phyloP scores from a whole-genome alignment of 2,329 filamentous ascomycete species.

The Ceratocystis variospora region DNA sequence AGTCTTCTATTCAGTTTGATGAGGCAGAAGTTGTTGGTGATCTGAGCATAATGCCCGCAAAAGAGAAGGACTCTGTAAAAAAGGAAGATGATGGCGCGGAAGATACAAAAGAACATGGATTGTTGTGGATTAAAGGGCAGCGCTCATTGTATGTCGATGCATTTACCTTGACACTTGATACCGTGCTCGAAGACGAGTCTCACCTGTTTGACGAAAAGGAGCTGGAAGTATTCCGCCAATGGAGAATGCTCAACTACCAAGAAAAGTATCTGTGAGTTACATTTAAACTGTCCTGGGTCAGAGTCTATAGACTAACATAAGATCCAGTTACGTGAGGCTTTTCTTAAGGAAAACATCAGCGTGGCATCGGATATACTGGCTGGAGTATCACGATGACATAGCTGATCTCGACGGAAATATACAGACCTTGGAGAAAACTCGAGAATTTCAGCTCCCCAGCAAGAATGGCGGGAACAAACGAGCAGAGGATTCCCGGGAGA shows the following conservation, averaged over 20 bases:
- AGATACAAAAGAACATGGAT: background rate
- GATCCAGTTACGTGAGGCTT: conserved; percentile 65
- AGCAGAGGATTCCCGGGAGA: no score
- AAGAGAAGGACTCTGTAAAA: conserved; percentile 44
- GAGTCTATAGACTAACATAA: background rate
- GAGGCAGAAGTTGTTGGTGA: background rate
- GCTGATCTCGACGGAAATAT: conserved; percentile 56
- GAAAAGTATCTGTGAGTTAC: conserved; percentile 68
- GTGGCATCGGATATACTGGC: conserved; percentile 70
- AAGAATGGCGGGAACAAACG: background rate
- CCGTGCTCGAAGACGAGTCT: conserved; percentile 74
- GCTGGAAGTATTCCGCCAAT: conserved; percentile 59
- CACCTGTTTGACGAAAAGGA: conserved; percentile 79
- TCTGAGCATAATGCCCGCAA: no score
- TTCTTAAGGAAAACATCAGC: conserved; percentile 83
- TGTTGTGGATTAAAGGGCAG: conserved; percentile 54
- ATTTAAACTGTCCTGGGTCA: background rate
- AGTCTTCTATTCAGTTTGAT: background rate
- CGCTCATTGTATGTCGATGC: conserved; percentile 95
- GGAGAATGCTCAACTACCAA: conserved; percentile 64
- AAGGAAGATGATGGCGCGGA: conserved; percentile 49
- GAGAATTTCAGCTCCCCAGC: conserved; percentile 22
- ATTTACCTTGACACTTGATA: conserved; percentile 83
- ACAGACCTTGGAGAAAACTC: conserved; percentile 43
- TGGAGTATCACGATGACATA: conserved; percentile 76